phyloP scores from a whole-genome alignment of 768 basidiomycete species.

The Neoboletus subvelutipes region DNA sequence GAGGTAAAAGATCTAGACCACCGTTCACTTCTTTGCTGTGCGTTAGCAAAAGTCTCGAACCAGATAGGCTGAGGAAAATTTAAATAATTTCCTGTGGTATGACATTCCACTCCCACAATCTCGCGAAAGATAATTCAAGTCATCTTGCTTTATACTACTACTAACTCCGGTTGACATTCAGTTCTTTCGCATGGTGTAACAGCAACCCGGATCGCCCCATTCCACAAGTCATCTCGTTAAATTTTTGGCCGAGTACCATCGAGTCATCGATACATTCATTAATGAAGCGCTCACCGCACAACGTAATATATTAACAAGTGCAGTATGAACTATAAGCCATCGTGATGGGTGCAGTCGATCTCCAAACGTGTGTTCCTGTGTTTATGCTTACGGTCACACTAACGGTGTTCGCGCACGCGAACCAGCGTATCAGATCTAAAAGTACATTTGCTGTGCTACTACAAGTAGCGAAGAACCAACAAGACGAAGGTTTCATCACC shows the following conservation, averaged over 20 bases:
- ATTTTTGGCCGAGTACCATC: background rate
- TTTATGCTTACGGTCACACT: background rate
- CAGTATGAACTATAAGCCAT: too few species aligned
- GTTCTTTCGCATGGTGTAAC: background rate
- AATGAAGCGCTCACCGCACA: background rate
- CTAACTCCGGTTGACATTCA: too few species aligned
- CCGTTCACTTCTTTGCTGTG: too few species aligned
- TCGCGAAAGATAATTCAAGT: too few species aligned
- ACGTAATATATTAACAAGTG: background rate
- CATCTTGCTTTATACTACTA: too few species aligned
- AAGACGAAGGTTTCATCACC: background rate
- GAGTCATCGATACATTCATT: background rate
- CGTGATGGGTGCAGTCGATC: background rate
- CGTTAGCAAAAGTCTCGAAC: too few species aligned
- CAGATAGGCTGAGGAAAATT: too few species aligned
- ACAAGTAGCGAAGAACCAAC: background rate
- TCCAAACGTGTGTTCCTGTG: background rate
- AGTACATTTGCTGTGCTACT: background rate
- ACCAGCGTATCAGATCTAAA: background rate
- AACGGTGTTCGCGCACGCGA: too few species aligned
- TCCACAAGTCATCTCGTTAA: background rate
- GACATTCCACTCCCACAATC: too few species aligned
- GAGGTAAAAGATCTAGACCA: too few species aligned
- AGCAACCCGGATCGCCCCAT: background rate
- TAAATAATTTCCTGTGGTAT: too few species aligned